A percentile compares a stretch with the other conserved stretches of the same genome.
Evolutionary conservation across 352 stramenopile species (phyloP).

Genomic region (Globisporangium middletonii): DNA sequence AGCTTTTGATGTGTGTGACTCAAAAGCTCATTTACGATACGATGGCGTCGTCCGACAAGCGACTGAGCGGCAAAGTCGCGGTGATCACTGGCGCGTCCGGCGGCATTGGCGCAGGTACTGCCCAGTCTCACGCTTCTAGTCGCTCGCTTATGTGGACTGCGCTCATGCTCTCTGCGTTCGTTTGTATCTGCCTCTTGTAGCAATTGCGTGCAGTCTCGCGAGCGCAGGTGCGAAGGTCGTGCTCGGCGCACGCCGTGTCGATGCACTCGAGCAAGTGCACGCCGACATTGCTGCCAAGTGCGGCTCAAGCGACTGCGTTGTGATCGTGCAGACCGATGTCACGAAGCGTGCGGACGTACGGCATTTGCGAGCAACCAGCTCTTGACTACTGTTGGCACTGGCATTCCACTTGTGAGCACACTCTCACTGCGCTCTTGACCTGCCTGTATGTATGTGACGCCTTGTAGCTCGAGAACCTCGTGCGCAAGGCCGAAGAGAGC

Average conservation of each 20-base stretch:
- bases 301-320: slow-evolving; percentile 21
- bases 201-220: slow-evolving; percentile 72
- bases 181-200: slow-evolving; percentile 4
- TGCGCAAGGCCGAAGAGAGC: slow-evolving; percentile 41
- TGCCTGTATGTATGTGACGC: neutral
- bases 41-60: slow-evolving; percentile 3
- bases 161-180: neutral
- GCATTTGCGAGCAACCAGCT: no score
- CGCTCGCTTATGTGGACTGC: neutral
- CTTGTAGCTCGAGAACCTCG: slow-evolving; percentile 44
- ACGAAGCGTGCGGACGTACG: slow-evolving; percentile 55
- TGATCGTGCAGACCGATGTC: slow-evolving; percentile 55
- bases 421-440: neutral
- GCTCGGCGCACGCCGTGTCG: slow-evolving; percentile 69
- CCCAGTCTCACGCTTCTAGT: neutral
- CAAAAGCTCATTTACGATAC: neutral
- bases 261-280: slow-evolving; percentile 45
- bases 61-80: slow-evolving; percentile 69
- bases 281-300: slow-evolving; percentile 24
- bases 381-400: neutral
- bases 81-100: slow-evolving; percentile 86
- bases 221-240: slow-evolving; percentile 71
- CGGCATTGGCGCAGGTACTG: slow-evolving; percentile 71
- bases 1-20: no score
- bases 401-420: neutral